These are phyloP conservation scores for Pterula multifida DNA, from an alignment of 1,284 basidiomycete species.

Conservation along the genomic window DNA sequence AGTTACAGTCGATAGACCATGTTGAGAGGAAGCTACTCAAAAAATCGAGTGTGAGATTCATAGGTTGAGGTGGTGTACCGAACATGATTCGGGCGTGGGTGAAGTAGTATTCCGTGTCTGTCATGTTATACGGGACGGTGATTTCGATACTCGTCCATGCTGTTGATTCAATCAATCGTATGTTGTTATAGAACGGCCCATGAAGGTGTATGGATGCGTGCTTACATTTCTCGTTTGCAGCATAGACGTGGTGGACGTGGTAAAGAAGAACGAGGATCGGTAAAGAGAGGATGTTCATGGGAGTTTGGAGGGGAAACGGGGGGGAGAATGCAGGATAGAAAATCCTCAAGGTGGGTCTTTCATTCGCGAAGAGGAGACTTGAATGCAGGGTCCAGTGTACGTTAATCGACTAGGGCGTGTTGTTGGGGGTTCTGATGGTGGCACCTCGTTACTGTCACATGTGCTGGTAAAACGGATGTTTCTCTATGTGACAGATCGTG, in stretches of 20 bases:
- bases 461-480: too few relatives aligned
- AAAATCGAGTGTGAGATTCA: constrained; percentile 15
- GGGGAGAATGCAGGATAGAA: too few relatives aligned
- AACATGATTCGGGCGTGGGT: constrained; percentile 5
- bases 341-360: too few relatives aligned
- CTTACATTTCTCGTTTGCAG: background rate
- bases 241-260: background rate
- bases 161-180: too few relatives aligned
- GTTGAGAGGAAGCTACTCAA: constrained; percentile 8
- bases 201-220: background rate
- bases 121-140: constrained; percentile 12
- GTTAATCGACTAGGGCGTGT: too few relatives aligned
- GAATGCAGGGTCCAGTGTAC: too few relatives aligned
- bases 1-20: constrained; percentile 15
- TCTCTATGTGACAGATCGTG: too few relatives aligned
- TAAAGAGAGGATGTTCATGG: background rate
- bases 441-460: too few relatives aligned
- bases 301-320: too few relatives aligned
- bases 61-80: constrained; percentile 16
- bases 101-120: background rate
- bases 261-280: background rate
- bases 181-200: too few relatives aligned
- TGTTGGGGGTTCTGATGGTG: too few relatives aligned
- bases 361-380: too few relatives aligned
- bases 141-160: constrained; percentile 17